Conservation (phyloP, 2,329 filamentous ascomycete species). For the Monascus ruber region DNA sequence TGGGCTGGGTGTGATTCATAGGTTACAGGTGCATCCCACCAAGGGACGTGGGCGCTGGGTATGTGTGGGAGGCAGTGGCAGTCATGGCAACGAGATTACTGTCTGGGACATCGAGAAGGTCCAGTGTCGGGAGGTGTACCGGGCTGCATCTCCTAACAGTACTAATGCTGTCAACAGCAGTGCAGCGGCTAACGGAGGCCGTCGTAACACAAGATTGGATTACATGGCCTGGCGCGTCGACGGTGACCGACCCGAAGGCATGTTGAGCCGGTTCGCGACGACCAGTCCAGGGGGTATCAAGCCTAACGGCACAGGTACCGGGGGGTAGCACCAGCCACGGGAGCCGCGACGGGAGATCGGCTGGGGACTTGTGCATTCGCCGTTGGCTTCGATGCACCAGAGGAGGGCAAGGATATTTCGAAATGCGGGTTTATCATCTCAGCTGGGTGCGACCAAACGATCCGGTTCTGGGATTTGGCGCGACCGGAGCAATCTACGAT, state of each 20-base stretch:
- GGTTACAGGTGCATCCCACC: conserved; percentile 65
- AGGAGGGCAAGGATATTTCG: conserved; percentile 48
- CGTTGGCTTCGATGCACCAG: conserved; percentile 57
- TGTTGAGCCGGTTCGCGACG: conserved; percentile 72
- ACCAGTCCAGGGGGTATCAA: conserved; percentile 46
- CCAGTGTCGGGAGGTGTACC: conserved; percentile 79
- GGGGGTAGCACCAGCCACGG: conserved; percentile 8
- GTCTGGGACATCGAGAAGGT: conserved; percentile 93
- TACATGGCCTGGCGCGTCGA: conserved; percentile 85
- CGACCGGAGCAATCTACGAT: conserved; percentile 67
- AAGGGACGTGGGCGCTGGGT: conserved; percentile 74
- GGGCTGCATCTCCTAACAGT: conserved; percentile 36
- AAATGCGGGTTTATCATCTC: conserved; percentile 77
- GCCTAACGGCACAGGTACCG: conserved; percentile 34
- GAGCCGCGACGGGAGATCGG: conserved; percentile 10
- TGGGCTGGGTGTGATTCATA: conserved; percentile 67
- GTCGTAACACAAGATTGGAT: conserved; percentile 41
- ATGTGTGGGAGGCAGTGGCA: conserved; percentile 78
- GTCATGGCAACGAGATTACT: conserved; percentile 69
- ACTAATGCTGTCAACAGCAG: background rate
- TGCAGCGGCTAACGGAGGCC: conserved; percentile 25
- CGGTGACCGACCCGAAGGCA: conserved; percentile 74
- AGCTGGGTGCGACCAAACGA: conserved; percentile 76
- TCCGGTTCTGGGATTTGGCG: conserved; percentile 86
- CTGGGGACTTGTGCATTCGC: conserved; percentile 62